phyloP scores from a whole-genome alignment of 148 eudicot genomes.

The Tetragonia tetragonoides region DNA sequence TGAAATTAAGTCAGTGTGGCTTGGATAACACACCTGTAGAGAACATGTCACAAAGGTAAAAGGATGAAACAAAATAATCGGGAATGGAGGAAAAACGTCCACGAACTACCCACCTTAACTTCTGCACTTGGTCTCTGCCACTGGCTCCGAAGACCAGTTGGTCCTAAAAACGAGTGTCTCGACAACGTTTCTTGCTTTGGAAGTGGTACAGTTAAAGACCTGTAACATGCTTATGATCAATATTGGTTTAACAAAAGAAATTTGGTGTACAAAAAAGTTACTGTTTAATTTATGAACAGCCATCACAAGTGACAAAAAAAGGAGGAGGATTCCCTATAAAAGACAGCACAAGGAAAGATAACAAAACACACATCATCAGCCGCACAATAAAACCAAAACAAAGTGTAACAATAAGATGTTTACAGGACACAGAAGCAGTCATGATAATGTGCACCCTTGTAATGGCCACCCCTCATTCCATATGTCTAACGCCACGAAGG shows the following conservation, averaged over 20 bases:
- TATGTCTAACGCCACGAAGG: neutral
- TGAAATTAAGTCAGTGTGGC: conserved; percentile 48
- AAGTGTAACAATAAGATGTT: neutral
- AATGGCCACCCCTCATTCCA: neutral
- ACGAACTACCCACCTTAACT: conserved; percentile 48
- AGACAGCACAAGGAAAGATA: neutral
- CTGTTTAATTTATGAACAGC: neutral
- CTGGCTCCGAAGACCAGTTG: conserved; percentile 77
- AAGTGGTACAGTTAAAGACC: conserved; percentile 66
- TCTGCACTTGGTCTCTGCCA: conserved; percentile 80
- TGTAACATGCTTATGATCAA: conserved; percentile 28
- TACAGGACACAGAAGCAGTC: neutral
- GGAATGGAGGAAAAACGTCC: conserved; percentile 1
- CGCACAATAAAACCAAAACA: neutral
- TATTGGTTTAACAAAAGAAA: conserved; percentile 9
- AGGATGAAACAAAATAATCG: neutral
- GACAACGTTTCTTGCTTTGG: conserved; percentile 94
- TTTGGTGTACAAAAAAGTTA: neutral
- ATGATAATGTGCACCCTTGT: neutral
- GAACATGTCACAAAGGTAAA: conserved; percentile 16
- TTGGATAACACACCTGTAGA: conserved; percentile 80
- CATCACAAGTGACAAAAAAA: neutral
- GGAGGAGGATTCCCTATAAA: neutral
- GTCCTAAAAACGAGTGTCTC: conserved; percentile 91
- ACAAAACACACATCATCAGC: neutral